A percentile compares a stretch with the other conserved stretches of the same genome.
Evolutionary conservation across 225 moss, liverwort and hornwort genomes (phyloP).

Genomic region (Straminergon stramineum): DNA sequence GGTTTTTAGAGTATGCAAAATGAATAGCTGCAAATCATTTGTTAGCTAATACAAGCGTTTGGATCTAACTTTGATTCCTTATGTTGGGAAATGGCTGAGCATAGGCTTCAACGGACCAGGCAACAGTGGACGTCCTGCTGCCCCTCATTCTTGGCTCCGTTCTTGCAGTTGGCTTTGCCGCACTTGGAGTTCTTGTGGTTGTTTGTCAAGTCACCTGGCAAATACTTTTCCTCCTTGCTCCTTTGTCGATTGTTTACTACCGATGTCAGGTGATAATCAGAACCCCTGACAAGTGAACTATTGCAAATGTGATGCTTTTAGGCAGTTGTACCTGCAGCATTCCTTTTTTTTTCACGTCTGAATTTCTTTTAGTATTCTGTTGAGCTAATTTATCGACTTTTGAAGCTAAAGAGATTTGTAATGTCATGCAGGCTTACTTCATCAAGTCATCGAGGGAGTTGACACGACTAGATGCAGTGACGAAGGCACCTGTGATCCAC

Average conservation of each 20-base stretch:
- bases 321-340: not conserved
- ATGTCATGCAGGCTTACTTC: slow-evolving; percentile 24
- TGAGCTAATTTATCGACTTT: not conserved
- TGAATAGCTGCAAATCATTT: not conserved
- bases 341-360: not conserved
- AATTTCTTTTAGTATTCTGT: not conserved
- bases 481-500: slow-evolving; percentile 54
- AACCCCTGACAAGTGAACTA: not conserved
- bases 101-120: slow-evolving; percentile 54
- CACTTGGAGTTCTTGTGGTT: slow-evolving; percentile 28
- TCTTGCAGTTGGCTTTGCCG: slow-evolving; percentile 16
- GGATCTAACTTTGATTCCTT: not conserved
- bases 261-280: slow-evolving; percentile 23
- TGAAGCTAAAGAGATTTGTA: not conserved
- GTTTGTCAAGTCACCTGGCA: slow-evolving; percentile 39
- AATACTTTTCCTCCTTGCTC: slow-evolving; percentile 21
- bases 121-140: slow-evolving; percentile 32
- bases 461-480: slow-evolving; percentile 47
- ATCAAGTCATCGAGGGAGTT: slow-evolving; percentile 48
- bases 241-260: slow-evolving; percentile 29
- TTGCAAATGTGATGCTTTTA: not conserved
- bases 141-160: slow-evolving; percentile 22
- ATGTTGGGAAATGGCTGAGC: not conserved
- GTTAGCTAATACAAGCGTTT: not conserved
- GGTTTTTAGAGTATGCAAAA: not conserved